Base-by-base conservation (phyloP, 1,284 basidiomycete genomes). In the Tilletiaria anomala region DNA sequence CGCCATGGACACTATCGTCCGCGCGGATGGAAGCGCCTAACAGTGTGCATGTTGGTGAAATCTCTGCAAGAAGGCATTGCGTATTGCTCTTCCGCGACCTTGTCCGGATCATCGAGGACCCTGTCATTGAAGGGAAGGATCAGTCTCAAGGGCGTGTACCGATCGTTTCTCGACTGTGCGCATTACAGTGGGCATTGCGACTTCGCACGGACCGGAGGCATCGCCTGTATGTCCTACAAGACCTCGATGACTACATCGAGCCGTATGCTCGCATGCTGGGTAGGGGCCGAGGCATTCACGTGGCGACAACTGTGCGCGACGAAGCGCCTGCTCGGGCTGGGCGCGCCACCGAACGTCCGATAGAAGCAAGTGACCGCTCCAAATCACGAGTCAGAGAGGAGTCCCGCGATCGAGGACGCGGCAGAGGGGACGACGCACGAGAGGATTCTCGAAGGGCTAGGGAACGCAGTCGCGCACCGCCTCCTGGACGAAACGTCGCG, bases 181-280 rank as follows among this genome's bases (percentile, higher is more conserved):
- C 82, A 2, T 71, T 97, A 6, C 85, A 91, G 60, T 93, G 89
- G 73, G 66, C 93, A 45, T 78, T 89, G 70, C 79, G 87, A 10
- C 71, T 97, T 17, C 76, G 93, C 37, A 87, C 85, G 1, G 89
- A 94, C 63, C 78, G 84, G 3, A 82, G 88, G 56, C 93, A 99
- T 65, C 75, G 81, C 12, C 68, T 97, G 31, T 93, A 82, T 65
- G 80, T 83, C 47, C 60, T 70, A 15, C 59, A 61, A 19, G 68
- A 74, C 35, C 45, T 70, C 21, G 69, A 70, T 41, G 68, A 75
- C 23, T 70, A 72, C 23, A 57, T 60, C 29, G 32, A 36, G 33
- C 35, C 45, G 12, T 35, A 46, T 23, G 50, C 50, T 3, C 82
- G 64, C 75, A 77, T 14, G 88, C 82, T 10, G 74, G 81, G 43